Conservation (phyloP, 2,329 filamentous ascomycete genomes). For the Fusarium sp. region DNA sequence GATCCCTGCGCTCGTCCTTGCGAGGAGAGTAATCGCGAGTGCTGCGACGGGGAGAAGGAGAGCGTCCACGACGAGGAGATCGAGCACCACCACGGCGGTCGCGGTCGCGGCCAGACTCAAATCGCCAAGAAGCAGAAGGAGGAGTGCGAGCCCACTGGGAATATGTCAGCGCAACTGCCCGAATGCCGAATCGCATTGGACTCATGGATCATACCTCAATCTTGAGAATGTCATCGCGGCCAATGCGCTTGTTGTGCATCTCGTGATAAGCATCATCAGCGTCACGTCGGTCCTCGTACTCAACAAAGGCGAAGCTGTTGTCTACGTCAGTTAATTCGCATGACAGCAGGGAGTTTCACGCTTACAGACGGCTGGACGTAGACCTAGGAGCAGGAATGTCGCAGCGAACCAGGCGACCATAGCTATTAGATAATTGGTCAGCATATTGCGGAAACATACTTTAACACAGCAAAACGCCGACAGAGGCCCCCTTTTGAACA, state of each 20-base stretch:
- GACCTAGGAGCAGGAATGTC: slow-evolving; percentile 97
- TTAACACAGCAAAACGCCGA: slow-evolving; percentile 42
- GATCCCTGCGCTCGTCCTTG: slow-evolving; percentile 88
- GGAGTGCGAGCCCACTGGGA: slow-evolving; percentile 95
- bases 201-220: slow-evolving; percentile 82
- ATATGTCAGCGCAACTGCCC: slow-evolving; percentile 3
- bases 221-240: slow-evolving; percentile 94
- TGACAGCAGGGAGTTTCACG: slow-evolving; percentile 48
- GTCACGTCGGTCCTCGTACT: slow-evolving; percentile 98
- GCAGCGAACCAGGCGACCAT: slow-evolving; percentile 97
- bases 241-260: slow-evolving; percentile 99
- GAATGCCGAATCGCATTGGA: not conserved
- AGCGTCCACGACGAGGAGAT: slow-evolving; percentile 78
- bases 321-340: slow-evolving; percentile 25
- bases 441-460: slow-evolving; percentile 60
- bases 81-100: slow-evolving; percentile 72
- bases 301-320: slow-evolving; percentile 92
- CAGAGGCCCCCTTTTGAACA: slow-evolving; percentile 49
- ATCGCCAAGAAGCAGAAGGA: slow-evolving; percentile 97
- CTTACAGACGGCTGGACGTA: slow-evolving; percentile 94
- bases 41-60: slow-evolving; percentile 83
- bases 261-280: slow-evolving; percentile 99
- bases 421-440: slow-evolving; percentile 73
- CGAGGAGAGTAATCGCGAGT: slow-evolving; percentile 87
- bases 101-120: slow-evolving; percentile 90